Evolutionary conservation across 1,284 basidiomycete species (phyloP).

Genomic region (Trametes versicolor): DNA sequence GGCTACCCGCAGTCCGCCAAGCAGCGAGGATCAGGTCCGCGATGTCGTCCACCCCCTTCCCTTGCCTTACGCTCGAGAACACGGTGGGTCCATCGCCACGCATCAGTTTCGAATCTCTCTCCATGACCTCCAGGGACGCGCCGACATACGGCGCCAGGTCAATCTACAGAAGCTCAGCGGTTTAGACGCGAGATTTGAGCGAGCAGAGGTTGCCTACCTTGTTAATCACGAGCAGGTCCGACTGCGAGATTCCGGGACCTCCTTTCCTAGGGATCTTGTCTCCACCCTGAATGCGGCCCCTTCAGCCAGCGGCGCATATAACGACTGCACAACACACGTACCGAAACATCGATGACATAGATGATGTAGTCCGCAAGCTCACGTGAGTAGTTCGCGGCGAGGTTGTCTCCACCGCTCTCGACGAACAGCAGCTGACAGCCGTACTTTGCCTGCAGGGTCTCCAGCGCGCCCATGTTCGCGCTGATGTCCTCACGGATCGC

Average conservation of each 20-base stretch:
- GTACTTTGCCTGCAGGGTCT: constrained; percentile 93
- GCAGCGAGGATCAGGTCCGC: constrained; percentile 87
- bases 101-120: constrained; percentile 92
- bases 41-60: constrained; percentile 85
- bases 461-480: constrained; percentile 95
- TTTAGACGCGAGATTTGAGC: no score
- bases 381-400: constrained; percentile 95
- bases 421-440: constrained; percentile 89
- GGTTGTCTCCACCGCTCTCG: constrained; percentile 96
- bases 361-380: constrained; percentile 98
- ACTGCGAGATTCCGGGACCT: constrained; percentile 96
- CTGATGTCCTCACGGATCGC: constrained; percentile 98
- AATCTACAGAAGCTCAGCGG: constrained; percentile 58
- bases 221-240: constrained; percentile 95
- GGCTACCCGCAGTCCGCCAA: constrained; percentile 83
- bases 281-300: constrained; percentile 69
- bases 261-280: constrained; percentile 99
- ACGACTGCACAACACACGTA: constrained; percentile 39
- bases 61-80: constrained; percentile 89
- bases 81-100: constrained; percentile 94
- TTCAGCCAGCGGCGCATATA: not conserved
- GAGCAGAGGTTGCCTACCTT: constrained; percentile 63
- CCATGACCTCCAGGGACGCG: constrained; percentile 96
- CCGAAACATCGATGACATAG: constrained; percentile 89
- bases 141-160: constrained; percentile 94